Base-by-base conservation (phyloP, 1,284 basidiomycete species). In the Ganoderma boninense region DNA sequence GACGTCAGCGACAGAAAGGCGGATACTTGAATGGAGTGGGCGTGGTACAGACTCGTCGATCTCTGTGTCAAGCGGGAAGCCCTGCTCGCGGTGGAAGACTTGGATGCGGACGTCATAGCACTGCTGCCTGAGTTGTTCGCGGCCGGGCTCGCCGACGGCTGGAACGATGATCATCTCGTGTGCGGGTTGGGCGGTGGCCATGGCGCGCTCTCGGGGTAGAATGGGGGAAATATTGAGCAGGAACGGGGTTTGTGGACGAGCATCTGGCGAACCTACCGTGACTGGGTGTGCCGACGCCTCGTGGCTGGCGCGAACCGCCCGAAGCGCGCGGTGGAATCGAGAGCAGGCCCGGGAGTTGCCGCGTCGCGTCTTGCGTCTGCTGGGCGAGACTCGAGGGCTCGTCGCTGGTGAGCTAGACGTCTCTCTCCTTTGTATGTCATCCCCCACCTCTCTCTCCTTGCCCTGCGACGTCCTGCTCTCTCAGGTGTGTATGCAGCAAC, bases 61-160 rank as follows among this genome's bases (percentile, higher is more conserved):
- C 80, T 95, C 93, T 11, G 82, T 84, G 60, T 93, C 91, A 40
- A 91, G 80, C 66, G 92, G 85, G 76, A 95, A 95, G 54, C 84
- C 83, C 82, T 93, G 92, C 79, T 93, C 92, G 75, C 82, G 80
- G 75, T 87, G 83, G 81, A 94, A 95, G 67, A 95, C 92, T 49
- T 85, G 84, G 75, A 89, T 87, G 77, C 91, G 87, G 75, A 94
- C 83, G 74, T 86, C 82, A 79, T 86, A 87, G 78, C 92, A 93
- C 75, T 92, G 86, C 77, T 89, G 83, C 35, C 79, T 75, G 66
- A 88, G 80, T 56, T 62, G 66, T 42, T 79, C 78, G 62, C 82
- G 81, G 66, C 73, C 77, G 4, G 74, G 70, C 71, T 83, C 78
- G 56, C 81, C 81, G 43, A 80, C 77, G 40, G 82, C 82, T 23